phyloP scores from a whole-genome alignment of 306 rosid genomes.

The Prunus armeniaca region DNA sequence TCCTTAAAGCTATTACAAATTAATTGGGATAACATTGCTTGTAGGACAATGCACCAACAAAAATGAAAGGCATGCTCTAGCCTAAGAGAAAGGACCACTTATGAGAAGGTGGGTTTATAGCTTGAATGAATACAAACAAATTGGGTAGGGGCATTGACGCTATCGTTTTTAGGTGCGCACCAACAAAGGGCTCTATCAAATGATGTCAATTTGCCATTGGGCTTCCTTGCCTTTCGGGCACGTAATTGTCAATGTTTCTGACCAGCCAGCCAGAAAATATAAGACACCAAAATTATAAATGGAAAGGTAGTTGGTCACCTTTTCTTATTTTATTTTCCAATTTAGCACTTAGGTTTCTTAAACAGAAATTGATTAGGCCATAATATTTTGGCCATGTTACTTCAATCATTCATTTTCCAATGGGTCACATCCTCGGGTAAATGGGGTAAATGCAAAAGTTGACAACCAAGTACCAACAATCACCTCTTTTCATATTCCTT shows the following conservation, averaged over 20 bases:
- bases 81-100: background rate
- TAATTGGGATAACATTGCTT: background rate
- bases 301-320: background rate
- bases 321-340: too few relatives aligned
- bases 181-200: background rate
- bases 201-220: background rate
- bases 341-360: too few relatives aligned
- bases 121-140: background rate
- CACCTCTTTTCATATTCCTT: background rate
- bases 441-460: background rate
- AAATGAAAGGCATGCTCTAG: background rate
- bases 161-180: background rate
- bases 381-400: background rate
- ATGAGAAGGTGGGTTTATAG: background rate
- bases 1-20: background rate
- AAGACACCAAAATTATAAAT: background rate
- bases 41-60: background rate
- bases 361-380: background rate
- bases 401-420: background rate
- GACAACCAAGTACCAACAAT: slow-evolving; percentile 1
- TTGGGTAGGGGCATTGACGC: background rate
- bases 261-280: background rate
- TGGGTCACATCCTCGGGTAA: background rate
- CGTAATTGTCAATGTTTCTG: background rate
- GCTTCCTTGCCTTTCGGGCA: background rate